phyloP scores from a whole-genome alignment of 441 rosid species.

The Rhodomyrtus psidioides region DNA sequence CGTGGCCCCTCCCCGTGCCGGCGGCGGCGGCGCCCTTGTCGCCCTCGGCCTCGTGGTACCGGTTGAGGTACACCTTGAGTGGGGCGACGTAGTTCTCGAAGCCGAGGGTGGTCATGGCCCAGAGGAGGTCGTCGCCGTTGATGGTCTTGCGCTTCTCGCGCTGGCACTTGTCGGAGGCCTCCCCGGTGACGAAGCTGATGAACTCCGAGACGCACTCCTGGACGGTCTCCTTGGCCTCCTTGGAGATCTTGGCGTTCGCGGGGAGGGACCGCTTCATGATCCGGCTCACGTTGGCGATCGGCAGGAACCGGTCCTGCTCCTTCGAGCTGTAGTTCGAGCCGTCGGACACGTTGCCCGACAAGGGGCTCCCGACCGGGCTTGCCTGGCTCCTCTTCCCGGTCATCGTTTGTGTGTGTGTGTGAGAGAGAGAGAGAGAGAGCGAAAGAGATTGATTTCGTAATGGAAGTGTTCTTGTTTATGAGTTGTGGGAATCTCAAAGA shows the following conservation, averaged over 20 bases:
- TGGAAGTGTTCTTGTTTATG: neutral
- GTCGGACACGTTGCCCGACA: constrained; percentile 22
- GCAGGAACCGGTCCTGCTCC: constrained; percentile 36
- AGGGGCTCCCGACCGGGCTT: constrained; percentile 40
- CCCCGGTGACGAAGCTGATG: constrained; percentile 44
- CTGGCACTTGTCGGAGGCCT: constrained; percentile 42
- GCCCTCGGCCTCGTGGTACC: constrained; percentile 34
- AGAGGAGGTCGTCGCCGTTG: constrained; percentile 37
- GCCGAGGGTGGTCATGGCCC: constrained; percentile 45
- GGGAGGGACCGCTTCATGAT: constrained; percentile 40
- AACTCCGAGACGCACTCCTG: constrained; percentile 45
- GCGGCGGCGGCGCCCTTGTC: constrained; percentile 12
- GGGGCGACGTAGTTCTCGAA: constrained; percentile 37
- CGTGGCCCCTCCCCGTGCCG: constrained; percentile 16
- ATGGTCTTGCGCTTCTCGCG: constrained; percentile 40
- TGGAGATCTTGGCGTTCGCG: constrained; percentile 32
- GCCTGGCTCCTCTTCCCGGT: constrained; percentile 27
- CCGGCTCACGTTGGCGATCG: constrained; percentile 36
- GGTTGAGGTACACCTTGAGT: constrained; percentile 32
- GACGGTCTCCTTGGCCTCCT: constrained; percentile 39
- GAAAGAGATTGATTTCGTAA: neutral
- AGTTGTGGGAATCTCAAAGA: neutral
- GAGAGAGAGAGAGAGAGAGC: neutral
- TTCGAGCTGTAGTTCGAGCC: constrained; percentile 12
- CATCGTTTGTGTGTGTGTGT: constrained; percentile 6